A percentile compares a stretch with the other conserved stretches of the same genome.
phyloP scores from a whole-genome alignment of 179 eudicot genomes.

The Pouteria campechiana region DNA sequence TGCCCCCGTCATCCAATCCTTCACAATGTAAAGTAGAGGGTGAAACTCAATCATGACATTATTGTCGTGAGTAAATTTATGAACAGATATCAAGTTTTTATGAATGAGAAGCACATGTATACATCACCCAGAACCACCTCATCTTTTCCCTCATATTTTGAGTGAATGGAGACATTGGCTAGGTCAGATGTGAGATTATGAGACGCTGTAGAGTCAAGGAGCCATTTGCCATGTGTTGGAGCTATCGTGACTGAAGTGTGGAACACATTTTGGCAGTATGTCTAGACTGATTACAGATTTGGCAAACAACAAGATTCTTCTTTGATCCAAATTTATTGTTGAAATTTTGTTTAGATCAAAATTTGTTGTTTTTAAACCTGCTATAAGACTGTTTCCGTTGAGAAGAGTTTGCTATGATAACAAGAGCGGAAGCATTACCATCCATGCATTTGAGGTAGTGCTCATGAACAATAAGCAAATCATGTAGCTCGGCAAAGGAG shows the following conservation, averaged over 20 bases:
- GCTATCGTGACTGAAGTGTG: background rate
- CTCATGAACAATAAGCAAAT: background rate
- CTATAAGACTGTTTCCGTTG: too few relatives aligned
- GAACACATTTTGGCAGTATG: background rate
- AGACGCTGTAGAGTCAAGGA: background rate
- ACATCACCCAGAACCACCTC: too few relatives aligned
- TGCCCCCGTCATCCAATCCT: background rate
- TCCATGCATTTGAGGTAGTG: background rate
- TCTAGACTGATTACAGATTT: background rate
- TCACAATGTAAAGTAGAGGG: background rate
- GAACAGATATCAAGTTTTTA: background rate
- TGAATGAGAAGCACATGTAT: background rate
- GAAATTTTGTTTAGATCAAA: too few relatives aligned
- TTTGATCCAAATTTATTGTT: too few relatives aligned
- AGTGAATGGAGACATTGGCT: too few relatives aligned
- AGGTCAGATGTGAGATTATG: too few relatives aligned
- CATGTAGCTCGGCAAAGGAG: conserved; percentile 1
- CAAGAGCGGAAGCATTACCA: too few relatives aligned
- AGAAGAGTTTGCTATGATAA: too few relatives aligned
- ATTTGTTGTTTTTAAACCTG: too few relatives aligned
- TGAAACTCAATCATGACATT: background rate
- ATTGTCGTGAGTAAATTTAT: background rate
- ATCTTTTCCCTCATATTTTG: too few relatives aligned
- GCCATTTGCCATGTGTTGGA: background rate
- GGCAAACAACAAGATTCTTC: too few relatives aligned